Conservation (phyloP, 2,329 filamentous ascomycete genomes). For the Coniella lustricola region DNA sequence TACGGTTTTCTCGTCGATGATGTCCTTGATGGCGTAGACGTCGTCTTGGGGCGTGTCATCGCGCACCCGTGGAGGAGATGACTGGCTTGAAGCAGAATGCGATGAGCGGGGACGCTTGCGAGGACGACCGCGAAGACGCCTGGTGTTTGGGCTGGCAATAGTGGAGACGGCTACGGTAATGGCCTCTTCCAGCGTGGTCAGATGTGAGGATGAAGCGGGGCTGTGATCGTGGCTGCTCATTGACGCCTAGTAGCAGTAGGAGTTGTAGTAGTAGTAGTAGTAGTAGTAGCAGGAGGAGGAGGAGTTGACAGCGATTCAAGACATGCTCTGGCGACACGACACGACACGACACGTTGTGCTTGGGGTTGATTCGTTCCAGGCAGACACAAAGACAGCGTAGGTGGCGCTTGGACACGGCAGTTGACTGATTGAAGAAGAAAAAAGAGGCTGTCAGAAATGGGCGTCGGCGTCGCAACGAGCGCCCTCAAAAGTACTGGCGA, state of each 20-base stretch:
- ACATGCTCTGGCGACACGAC: too few relatives aligned
- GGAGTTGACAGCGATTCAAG: too few relatives aligned
- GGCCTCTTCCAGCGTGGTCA: neutral
- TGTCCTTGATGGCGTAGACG: conserved; percentile 26
- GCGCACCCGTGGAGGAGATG: conserved; percentile 4
- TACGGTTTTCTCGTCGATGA: conserved; percentile 29
- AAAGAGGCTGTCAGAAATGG: too few relatives aligned
- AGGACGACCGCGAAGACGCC: neutral
- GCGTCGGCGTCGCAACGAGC: too few relatives aligned
- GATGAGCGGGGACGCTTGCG: neutral
- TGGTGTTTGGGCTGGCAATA: neutral
- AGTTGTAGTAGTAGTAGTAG: too few relatives aligned
- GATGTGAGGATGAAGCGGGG: neutral
- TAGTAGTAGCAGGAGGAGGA: too few relatives aligned
- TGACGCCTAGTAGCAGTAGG: conserved; percentile 12
- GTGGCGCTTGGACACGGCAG: too few relatives aligned
- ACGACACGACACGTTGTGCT: too few relatives aligned
- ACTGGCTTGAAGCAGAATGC: neutral
- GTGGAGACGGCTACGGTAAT: neutral
- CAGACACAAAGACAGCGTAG: too few relatives aligned
- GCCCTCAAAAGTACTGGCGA: too few relatives aligned
- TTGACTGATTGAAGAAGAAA: too few relatives aligned
- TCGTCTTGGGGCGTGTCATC: conserved; percentile 4
- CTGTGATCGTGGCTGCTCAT: conserved; percentile 9
- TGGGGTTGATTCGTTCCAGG: too few relatives aligned